Base-by-base conservation (phyloP, 345 rosid genomes). In the Geranium brycei region DNA sequence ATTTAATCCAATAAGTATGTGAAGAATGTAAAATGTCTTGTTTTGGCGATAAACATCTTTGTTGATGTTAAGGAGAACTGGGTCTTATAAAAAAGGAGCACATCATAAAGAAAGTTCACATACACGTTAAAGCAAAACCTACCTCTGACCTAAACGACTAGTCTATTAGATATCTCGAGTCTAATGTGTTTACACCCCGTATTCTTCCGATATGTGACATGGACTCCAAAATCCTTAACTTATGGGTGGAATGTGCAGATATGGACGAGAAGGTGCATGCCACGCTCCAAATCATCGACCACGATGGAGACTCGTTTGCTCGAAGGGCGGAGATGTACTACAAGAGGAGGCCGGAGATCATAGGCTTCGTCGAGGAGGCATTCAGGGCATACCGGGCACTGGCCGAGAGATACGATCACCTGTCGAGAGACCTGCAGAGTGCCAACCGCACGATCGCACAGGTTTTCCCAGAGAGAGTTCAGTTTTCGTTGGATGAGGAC, bases 381-480 rank as follows among this genome's bases (percentile, higher is more conserved):
- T 89, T 79, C 68, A 67, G 89, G 4, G 70, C 91, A 11, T 85
- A 87, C 65, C 79, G 91, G 16, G 89, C 89, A 3, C 79, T 89
- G 57, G 95, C 96, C 6, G 95, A 89, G 73, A 78, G 89, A 15
- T 84, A 73, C 31, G 92, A 88, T 71, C 76, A 76, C 58, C 67
- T 88, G 4, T 88, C 92, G 4, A 80, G 74, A 68, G 96, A 88
- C 56, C 79, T 88, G n/a, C 92, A 88, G 71, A 80, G 81, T 18
- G 96, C 92, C n/a, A 88, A 84, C 69, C 78, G 82, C 23, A 86
- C 92, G 58, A 88, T 88, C 63, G 90, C 92, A 7, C 72, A 80
- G 2, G 87, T 83, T 30, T 88, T 82, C 47, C 96, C 92, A 4
- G 96, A 88, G 64, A 85, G 79, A 75, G 77, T 83, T 56, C 88